Base-by-base conservation (phyloP, 2,329 filamentous ascomycete genomes). In the Alternaria viburni region DNA sequence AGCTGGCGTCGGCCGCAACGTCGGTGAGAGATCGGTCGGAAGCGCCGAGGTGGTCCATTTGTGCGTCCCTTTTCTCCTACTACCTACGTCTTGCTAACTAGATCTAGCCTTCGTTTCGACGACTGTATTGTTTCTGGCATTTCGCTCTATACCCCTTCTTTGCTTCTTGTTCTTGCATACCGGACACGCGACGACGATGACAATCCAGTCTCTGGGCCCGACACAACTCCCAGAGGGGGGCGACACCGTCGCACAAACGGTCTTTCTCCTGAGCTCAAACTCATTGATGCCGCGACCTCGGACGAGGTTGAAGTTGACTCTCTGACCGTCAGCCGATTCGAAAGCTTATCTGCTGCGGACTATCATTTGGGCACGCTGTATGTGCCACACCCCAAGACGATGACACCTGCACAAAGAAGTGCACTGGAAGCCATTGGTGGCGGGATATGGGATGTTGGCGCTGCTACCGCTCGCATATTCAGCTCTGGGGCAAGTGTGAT, bases 41-140 rank as follows among this genome's bases (percentile, higher is more conserved):
- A 90, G 89, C 70, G 94, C 93, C 54, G 93, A 97, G 77, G 95
- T 98, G 77, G 89, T 93, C 66, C 96, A 97, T 81, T 94, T 95
- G 92, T 96, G 79, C 86, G 92, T 69, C 50, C 26, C 11, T 8
- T 54, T 28, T 46, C 23, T 45, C 47, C 78, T 81, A 8, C 19
- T 13, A 7, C 13, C 25, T 28, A 10, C 10, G 17, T 44, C 25
- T 43, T 70, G 81, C 77, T 67, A 70, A 77, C 52, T 43, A 12
- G 13, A 10, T 12, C 19, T 69, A 94, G 91, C 81, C 88, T 98
- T 81, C 92, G 93, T 75, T 97, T 85, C 71, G 80, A 96, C 81
- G 96, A 99, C 83, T 98, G 96, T 85, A 93, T 97, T 79, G 93
- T 99, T 84, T 97, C 96, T 78, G 96, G 96, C 74, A 91, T 99